Evolutionary conservation across 2,329 filamentous ascomycete genomes (phyloP).

Genomic region (Monilinia fructigena): DNA sequence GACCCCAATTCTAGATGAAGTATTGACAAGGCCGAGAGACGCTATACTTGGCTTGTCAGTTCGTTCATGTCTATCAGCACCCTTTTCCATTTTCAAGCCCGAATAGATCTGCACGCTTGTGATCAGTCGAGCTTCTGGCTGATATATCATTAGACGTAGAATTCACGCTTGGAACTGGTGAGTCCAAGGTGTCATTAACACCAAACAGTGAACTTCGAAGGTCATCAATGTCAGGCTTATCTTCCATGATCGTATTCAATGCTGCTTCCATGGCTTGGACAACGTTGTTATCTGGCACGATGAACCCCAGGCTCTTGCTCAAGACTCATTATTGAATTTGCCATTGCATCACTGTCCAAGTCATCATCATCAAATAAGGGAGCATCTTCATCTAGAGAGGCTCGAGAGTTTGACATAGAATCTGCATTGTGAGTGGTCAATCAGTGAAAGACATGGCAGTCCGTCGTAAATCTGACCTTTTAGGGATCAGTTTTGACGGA

Average conservation of each 20-base stretch:
- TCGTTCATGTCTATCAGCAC: conserved; percentile 52
- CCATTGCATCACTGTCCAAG: conserved; percentile 66
- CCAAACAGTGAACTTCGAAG: conserved; percentile 67
- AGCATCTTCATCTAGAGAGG: conserved; percentile 68
- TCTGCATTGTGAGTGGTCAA: conserved; percentile 47
- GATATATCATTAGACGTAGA: conserved; percentile 60
- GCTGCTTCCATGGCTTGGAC: conserved; percentile 93
- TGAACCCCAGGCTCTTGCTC: conserved; percentile 64
- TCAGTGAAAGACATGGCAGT: conserved; percentile 62
- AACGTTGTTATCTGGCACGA: conserved; percentile 69
- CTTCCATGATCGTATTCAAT: conserved; percentile 87
- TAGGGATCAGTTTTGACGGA: conserved; percentile 47
- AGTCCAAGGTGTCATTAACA: conserved; percentile 45
- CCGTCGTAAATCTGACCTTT: conserved; percentile 54
- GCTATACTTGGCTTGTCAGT: conserved; percentile 79
- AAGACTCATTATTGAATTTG: conserved; percentile 73
- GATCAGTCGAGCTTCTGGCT: conserved; percentile 61
- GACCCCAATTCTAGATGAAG: conserved; percentile 82
- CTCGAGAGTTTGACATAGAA: conserved; percentile 48
- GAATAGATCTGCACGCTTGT: conserved; percentile 46
- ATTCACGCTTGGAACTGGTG: conserved; percentile 47
- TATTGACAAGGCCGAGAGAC: conserved; percentile 85
- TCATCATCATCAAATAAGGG: conserved; percentile 81
- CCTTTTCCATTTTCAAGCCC: conserved; percentile 45
- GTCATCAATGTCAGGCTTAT: conserved; percentile 66